Conservation (phyloP, 225 moss, liverwort and hornwort species). For the Asterella californica region DNA sequence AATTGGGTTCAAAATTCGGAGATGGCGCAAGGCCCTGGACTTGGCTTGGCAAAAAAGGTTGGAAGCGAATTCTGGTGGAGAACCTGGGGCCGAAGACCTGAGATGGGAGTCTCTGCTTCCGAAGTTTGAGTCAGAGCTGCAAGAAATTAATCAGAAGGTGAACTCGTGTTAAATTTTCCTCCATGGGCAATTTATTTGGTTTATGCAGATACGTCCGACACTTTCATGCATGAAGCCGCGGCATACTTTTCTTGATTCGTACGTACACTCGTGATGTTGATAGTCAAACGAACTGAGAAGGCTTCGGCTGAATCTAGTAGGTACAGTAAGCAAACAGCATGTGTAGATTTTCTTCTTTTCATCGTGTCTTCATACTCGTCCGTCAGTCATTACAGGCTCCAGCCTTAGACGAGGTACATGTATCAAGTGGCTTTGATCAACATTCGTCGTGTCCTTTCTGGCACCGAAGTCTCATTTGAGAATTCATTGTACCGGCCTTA, state of each 20-base stretch:
- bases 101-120: slow-evolving; percentile 25
- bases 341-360: too few species aligned
- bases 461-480: not conserved
- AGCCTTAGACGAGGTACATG: not conserved
- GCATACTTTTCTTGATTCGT: too few species aligned
- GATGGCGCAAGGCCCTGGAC: slow-evolving; percentile 41
- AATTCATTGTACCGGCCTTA: not conserved
- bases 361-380: not conserved
- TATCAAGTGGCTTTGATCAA: not conserved
- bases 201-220: too few species aligned
- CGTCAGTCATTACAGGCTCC: not conserved
- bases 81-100: slow-evolving; percentile 4
- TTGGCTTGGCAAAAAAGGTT: slow-evolving; percentile 32
- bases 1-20: slow-evolving; percentile 34
- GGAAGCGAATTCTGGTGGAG: not conserved
- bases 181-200: not conserved
- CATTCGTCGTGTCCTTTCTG: not conserved
- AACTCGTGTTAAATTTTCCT: not conserved
- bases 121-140: slow-evolving; percentile 39
- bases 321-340: too few species aligned
- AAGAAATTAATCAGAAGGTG: slow-evolving; percentile 53
- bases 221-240: too few species aligned
- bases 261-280: too few species aligned
- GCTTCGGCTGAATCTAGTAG: too few species aligned
- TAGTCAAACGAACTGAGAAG: too few species aligned